Percentiles rank a stretch among this genome's conserved stretches.
Evolutionary conservation across 371 early-diverging fungal genomes (phyloP).

Genomic region (Mucor irregularis): DNA sequence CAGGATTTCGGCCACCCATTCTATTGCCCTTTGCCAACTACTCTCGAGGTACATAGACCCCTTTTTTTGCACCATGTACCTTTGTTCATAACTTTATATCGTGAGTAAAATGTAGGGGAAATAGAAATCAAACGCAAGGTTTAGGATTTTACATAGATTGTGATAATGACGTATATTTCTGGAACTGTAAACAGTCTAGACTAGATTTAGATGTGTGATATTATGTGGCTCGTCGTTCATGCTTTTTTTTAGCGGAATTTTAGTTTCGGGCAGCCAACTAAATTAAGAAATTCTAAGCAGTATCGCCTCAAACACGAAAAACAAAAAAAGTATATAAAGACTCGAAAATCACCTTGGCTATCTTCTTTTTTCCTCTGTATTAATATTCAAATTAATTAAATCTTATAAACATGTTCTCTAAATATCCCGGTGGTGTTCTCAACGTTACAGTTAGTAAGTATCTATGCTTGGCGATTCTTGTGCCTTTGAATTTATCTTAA

Average conservation of each 20-base stretch:
- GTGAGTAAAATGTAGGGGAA: no score
- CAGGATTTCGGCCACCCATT: background rate
- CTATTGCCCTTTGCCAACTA: no score
- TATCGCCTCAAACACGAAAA: background rate
- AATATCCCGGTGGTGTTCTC: constrained; percentile 24
- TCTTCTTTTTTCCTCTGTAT: constrained; percentile 1
- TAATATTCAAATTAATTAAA: background rate
- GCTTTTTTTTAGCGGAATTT: background rate
- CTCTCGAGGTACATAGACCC: no score
- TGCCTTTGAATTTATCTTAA: background rate
- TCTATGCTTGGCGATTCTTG: background rate
- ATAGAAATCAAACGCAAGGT: background rate
- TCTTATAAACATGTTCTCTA: constrained; percentile 17
- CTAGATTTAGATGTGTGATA: background rate
- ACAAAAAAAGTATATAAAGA: constrained; percentile 13
- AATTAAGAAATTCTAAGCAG: background rate
- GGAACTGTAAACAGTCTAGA: background rate
- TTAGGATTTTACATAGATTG: background rate
- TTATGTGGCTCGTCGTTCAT: background rate
- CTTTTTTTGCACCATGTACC: no score
- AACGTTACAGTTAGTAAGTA: constrained; percentile 31
- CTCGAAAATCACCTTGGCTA: background rate
- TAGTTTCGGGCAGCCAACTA: background rate
- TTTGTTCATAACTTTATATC: no score
- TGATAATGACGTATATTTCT: no score